These are phyloP conservation scores for Tremella fuciformis DNA, from an alignment of 768 basidiomycete species.

Conservation along the genomic window DNA sequence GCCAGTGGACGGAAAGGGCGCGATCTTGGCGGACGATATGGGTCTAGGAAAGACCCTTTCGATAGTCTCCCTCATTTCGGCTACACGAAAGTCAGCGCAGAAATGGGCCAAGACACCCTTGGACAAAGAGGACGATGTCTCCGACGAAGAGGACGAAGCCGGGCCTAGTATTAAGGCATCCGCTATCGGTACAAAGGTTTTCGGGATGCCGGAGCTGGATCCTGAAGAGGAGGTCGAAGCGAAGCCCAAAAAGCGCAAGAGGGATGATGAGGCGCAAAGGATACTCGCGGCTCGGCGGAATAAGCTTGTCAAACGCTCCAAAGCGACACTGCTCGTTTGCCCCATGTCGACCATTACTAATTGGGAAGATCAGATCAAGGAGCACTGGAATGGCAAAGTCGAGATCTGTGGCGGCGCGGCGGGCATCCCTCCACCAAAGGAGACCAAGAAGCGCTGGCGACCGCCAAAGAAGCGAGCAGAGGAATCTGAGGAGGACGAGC, in stretches of 20 bases:
- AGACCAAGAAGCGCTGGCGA: conserved; percentile 32
- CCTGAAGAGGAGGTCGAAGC: conserved; percentile 21
- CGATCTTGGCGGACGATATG: conserved; percentile 98
- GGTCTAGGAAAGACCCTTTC: conserved; percentile 97
- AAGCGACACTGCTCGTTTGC: conserved; percentile 93
- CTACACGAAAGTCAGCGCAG: conserved; percentile 70
- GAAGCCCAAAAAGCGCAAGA: conserved; percentile 71
- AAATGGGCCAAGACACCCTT: conserved; percentile 58
- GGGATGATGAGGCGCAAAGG: conserved; percentile 57
- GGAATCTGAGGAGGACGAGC: conserved; percentile 48
- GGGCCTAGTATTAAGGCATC: conserved; percentile 20
- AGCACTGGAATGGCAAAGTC: conserved; percentile 91
- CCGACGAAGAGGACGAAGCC: conserved; percentile 18
- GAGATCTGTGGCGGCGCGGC: conserved; percentile 72
- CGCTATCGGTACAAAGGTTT: conserved; percentile 59
- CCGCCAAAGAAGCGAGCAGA: conserved; percentile 33
- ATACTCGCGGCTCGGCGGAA: conserved; percentile 26
- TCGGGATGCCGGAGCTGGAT: conserved; percentile 68
- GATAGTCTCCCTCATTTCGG: conserved; percentile 86
- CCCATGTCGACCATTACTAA: conserved; percentile 95
- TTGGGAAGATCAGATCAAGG: conserved; percentile 98
- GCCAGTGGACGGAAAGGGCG: conserved; percentile 63
- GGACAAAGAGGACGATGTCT: conserved; percentile 54
- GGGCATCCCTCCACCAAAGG: conserved; percentile 40
- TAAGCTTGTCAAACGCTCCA: conserved; percentile 58